Percentiles rank a stretch among this genome's conserved stretches.
Evolutionary conservation across 352 stramenopile species (phyloP).

Genomic region (Globisporangium canariense): DNA sequence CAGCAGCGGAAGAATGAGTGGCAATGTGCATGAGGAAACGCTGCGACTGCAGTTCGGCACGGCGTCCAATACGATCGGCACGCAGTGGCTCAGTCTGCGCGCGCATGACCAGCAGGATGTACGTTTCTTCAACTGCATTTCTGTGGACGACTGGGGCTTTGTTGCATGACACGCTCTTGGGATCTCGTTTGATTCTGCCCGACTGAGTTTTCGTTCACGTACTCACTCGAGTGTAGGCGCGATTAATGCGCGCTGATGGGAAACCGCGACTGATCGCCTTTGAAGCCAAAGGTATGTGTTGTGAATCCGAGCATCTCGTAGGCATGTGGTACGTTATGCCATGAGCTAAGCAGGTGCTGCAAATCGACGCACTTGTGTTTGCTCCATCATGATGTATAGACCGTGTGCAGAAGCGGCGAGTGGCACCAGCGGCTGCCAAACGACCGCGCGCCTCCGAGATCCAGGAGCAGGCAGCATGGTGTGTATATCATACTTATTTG

Average conservation of each 20-base stretch:
- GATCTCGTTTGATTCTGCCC: not conserved
- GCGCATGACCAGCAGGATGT: constrained; percentile 37
- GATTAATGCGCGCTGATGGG: constrained; percentile 29
- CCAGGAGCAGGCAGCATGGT: constrained; percentile 43
- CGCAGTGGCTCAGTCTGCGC: constrained; percentile 52
- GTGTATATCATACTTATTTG: not conserved
- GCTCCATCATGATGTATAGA: constrained; percentile 18
- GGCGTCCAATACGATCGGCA: constrained; percentile 61
- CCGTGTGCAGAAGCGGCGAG: constrained; percentile 32
- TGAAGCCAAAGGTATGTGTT: constrained; percentile 59
- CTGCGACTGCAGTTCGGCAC: constrained; percentile 72
- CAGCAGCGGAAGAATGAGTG: constrained; percentile 3
- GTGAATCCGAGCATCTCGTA: not conserved
- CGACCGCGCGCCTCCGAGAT: constrained; percentile 17
- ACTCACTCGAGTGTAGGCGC: constrained; percentile 9
- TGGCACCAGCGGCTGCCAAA: constrained; percentile 22
- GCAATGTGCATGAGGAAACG: constrained; percentile 40
- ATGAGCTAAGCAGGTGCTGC: not conserved
- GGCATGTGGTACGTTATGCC: no score
- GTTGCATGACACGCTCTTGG: not conserved
- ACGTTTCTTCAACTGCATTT: constrained; percentile 7
- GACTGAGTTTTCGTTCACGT: not conserved
- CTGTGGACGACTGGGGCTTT: not conserved
- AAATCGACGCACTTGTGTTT: not conserved
- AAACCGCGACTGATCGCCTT: constrained; percentile 58